Evolutionary conservation across 2,329 filamentous ascomycete genomes (phyloP).

Genomic region (Cladosporium sp.): DNA sequence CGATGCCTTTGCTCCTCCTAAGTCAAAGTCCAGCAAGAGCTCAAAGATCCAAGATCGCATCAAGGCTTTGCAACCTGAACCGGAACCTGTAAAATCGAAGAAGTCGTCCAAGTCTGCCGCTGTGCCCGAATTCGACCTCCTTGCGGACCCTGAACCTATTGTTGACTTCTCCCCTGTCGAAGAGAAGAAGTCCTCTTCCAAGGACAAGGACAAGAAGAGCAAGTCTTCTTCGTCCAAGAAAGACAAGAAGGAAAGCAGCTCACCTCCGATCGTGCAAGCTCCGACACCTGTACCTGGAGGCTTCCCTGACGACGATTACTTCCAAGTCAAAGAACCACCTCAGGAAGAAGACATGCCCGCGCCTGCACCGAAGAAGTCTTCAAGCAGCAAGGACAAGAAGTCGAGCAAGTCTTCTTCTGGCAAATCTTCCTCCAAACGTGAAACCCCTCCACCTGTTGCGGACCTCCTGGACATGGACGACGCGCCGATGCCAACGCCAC

Average conservation of each 20-base stretch:
- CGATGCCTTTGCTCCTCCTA: conserved; percentile 43
- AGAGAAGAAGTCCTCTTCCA: conserved; percentile 23
- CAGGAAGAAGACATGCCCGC: conserved; percentile 19
- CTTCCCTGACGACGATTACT: conserved; percentile 48
- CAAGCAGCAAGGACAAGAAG: conserved; percentile 35
- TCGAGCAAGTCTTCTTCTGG: conserved; percentile 34
- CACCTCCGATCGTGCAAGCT: conserved; percentile 25
- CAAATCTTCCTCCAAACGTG: background rate
- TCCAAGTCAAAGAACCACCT: conserved; percentile 19
- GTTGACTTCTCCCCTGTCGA: conserved; percentile 17
- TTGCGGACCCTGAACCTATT: conserved; percentile 10
- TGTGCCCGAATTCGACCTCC: conserved; percentile 21
- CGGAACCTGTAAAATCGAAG: conserved; percentile 28
- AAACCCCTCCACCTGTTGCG: conserved; percentile 22
- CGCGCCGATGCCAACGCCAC: conserved; percentile 48
- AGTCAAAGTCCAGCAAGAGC: conserved; percentile 44
- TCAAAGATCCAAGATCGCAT: conserved; percentile 55
- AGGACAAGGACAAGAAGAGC: conserved; percentile 24
- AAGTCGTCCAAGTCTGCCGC: conserved; percentile 11
- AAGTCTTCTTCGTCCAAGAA: conserved; percentile 19
- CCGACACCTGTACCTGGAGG: conserved; percentile 47
- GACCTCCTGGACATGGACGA: conserved; percentile 36
- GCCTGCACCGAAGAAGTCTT: conserved; percentile 25
- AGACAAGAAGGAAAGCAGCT: conserved; percentile 21
- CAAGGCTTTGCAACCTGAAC: conserved; percentile 44